Evolutionary conservation across 1,139 yeast species (phyloP), one percentile per base, ranked within the genome.

Genomic region (Geotrichum macrosporum): DNA sequence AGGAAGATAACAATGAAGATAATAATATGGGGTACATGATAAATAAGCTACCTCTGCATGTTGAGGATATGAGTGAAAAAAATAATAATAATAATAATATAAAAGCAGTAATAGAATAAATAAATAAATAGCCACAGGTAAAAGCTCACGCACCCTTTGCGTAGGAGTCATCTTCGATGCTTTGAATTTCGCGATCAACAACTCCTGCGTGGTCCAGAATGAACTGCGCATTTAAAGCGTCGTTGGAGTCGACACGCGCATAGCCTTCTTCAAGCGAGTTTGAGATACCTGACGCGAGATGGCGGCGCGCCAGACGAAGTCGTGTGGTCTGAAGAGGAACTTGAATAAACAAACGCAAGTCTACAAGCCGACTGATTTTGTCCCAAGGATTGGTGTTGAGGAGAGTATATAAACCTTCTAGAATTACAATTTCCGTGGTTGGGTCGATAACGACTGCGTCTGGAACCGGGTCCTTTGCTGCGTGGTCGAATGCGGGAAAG

Each of bases 401-500:
- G 37, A 66, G 51, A 15, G 66, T 47, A 50, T 70, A 70, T 19
- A 64, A 56, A 1, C 74, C 94, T 60, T 81, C 94, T 4, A 84
- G 57, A 1, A 84, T 65, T 1, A 84, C 68, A 1, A 84, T 70
- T 41, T 70, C 61, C 1, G 68, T 63, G 3, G 50, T 48, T 0
- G 76, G 65, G 1, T 57, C 59, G 1, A 84, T 71, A 1, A 33
- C 55, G 6, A 78, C 70, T 13, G 74, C 82, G 41, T 74, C 66
- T 26, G 73, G 76, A 2, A 70, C 70, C 0, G 94, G 94, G 57
- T 84, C 94, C 58, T 69, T 69, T 32, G 55, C 48, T 1, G 66
- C 66, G 62, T 89, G 96, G 61, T 82, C 87, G 61, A 87, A 89
- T 24, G 85, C 81, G 0, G 96, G 96, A 26, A 48, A 48, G 9